phyloP scores from a whole-genome alignment of 768 basidiomycete genomes.

The Suillus spraguei region DNA sequence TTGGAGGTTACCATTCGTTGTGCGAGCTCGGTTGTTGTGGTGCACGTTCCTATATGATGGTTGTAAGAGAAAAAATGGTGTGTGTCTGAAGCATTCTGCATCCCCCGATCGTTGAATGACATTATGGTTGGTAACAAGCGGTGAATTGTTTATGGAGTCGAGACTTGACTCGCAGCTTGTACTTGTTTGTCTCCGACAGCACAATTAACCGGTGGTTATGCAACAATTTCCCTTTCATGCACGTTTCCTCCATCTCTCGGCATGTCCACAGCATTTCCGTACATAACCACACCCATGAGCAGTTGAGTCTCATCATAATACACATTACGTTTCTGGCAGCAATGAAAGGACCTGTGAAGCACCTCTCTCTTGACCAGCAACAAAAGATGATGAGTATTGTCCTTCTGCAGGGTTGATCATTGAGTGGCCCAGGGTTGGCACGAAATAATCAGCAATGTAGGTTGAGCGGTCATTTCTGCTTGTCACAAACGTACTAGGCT shows the following conservation, averaged over 20 bases:
- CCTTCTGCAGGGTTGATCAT: too few relatives aligned
- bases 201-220: too few relatives aligned
- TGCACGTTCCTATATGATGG: neutral
- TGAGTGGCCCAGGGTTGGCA: too few relatives aligned
- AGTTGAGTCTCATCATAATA: neutral
- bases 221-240: too few relatives aligned
- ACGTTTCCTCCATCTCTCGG: too few relatives aligned
- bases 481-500: neutral
- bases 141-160: too few relatives aligned
- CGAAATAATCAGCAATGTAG: neutral
- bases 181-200: too few relatives aligned
- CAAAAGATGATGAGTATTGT: too few relatives aligned
- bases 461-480: too few relatives aligned
- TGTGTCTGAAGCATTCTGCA: neutral
- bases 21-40: neutral
- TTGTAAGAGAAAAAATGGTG: neutral
- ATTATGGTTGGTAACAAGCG: neutral
- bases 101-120: neutral
- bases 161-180: too few relatives aligned
- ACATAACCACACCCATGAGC: neutral
- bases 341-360: neutral
- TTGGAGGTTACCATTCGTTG: slow-evolving; percentile 11
- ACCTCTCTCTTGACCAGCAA: neutral
- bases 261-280: too few relatives aligned
- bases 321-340: neutral